Percentiles rank a stretch among this genome's conserved stretches.
These are phyloP conservation scores for Centrapalus pauciflorus DNA, from an alignment of 129 eudicot species.

Conservation along the genomic window DNA sequence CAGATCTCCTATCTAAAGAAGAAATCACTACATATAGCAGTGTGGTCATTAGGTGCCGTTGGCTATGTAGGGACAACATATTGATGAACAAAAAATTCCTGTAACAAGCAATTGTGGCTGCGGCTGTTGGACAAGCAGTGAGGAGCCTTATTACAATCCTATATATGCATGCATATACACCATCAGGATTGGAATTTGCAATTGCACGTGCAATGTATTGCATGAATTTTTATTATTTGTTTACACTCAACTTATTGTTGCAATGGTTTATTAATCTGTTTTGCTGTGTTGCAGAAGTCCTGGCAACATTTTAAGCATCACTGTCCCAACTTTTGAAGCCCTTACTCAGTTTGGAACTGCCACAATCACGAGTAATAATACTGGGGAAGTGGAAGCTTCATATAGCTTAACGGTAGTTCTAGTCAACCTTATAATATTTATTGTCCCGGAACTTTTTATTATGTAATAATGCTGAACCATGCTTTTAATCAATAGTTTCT, in stretches of 20 bases:
- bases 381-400: slow-evolving; percentile 90
- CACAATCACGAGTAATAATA: slow-evolving; percentile 58
- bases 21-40: neutral
- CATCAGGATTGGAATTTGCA: no score
- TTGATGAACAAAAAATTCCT: no score
- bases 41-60: neutral
- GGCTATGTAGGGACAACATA: no score
- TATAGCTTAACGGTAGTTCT: slow-evolving; percentile 78
- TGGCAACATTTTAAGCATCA: slow-evolving; percentile 62
- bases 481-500: neutral
- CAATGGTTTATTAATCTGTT: neutral
- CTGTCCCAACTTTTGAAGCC: slow-evolving; percentile 79
- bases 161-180: neutral
- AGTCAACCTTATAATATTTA: slow-evolving; percentile 3
- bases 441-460: neutral
- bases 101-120: no score
- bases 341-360: slow-evolving; percentile 81
- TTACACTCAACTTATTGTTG: neutral
- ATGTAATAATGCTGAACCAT: no score
- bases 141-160: no score
- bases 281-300: slow-evolving; percentile 57
- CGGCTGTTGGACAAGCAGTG: no score
- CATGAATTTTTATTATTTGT: neutral
- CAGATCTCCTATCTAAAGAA: neutral
- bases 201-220: no score